phyloP scores from a whole-genome alignment of 176 grass and related monocot species.

The Bromus sterilis region DNA sequence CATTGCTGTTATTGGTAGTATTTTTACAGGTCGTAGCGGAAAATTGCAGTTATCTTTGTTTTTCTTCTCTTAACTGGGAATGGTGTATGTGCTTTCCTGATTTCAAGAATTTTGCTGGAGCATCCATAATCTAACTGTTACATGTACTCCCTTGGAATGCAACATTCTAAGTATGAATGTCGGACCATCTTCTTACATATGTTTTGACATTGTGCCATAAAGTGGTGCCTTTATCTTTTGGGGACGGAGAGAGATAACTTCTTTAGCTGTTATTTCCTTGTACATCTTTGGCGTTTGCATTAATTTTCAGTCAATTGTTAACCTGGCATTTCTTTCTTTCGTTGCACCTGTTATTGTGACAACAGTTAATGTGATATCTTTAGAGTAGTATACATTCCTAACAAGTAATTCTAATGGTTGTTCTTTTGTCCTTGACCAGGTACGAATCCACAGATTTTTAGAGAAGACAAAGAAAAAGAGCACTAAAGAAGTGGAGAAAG shows the following conservation, averaged over 20 bases:
- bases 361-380: not conserved
- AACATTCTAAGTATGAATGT: not conserved
- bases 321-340: not conserved
- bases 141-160: not conserved
- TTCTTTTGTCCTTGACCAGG: conserved; percentile 37
- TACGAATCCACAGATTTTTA: conserved; percentile 82
- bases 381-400: not conserved
- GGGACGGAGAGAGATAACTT: not conserved
- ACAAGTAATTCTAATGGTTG: not conserved
- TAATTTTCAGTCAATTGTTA: not conserved
- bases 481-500: conserved; percentile 40
- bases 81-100: not conserved
- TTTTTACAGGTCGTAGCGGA: not conserved
- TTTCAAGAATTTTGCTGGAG: not conserved
- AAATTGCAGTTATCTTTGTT: not conserved
- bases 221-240: not conserved
- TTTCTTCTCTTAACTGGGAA: not conserved
- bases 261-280: not conserved
- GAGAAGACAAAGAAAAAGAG: conserved; percentile 74
- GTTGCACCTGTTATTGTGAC: not conserved
- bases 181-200: not conserved
- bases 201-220: conserved; percentile 10
- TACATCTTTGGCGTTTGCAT: not conserved
- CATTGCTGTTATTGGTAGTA: not conserved
- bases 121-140: not conserved